Evolutionary conservation across 352 stramenopile genomes (phyloP), one percentile per base, ranked within the genome.

Genomic region (Pseudoperonospora humuli): DNA sequence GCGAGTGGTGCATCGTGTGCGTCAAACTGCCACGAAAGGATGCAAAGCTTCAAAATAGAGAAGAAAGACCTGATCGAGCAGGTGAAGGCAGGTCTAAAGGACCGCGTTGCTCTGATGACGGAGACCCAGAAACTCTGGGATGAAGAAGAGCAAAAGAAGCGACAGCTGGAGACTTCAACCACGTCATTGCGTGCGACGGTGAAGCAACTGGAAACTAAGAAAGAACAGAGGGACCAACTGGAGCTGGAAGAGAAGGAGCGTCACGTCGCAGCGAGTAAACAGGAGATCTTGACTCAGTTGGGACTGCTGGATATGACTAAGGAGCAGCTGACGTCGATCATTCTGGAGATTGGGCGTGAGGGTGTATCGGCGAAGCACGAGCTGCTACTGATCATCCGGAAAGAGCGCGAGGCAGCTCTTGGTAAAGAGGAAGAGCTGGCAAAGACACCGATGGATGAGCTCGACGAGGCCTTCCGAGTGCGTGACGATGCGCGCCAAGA

Each of bases 1-100:
- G 18, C 45, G 1, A 61, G 56, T 4, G 61, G 44, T 42, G 69
- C 34, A 40, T 69, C 37, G 3, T 91, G 78, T 24, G 13, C 29
- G 2, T 51, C 76, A 10, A 42, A 53, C 9, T 90, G 78, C 18
- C 33, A 31, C 0, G 18, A 50, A 10, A 27, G 61, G 24, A 54
- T 70, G 40, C 28, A 57, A 27, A 38, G 91, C 21, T 84, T 84
- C 35, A 46, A 62, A 31, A 41, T 29, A 6, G 64, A 81, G 44
- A 79, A 80, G 38, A 63, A 65, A 19, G 59, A 78, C 21, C 42
- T 83, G 53, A 79, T 96, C 59, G 55, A 79, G 54, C 28, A 83
- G 27, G 56, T 95, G 52, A 57, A 93, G 14, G 58, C 70, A 17
- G 64, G 95, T 7, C 27, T 84, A 45, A 58, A 72, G 37, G 62